A percentile compares a stretch with the other conserved stretches of the same genome.
phyloP scores from a whole-genome alignment of 2,329 filamentous ascomycete genomes.

The Botryotinia convoluta region DNA sequence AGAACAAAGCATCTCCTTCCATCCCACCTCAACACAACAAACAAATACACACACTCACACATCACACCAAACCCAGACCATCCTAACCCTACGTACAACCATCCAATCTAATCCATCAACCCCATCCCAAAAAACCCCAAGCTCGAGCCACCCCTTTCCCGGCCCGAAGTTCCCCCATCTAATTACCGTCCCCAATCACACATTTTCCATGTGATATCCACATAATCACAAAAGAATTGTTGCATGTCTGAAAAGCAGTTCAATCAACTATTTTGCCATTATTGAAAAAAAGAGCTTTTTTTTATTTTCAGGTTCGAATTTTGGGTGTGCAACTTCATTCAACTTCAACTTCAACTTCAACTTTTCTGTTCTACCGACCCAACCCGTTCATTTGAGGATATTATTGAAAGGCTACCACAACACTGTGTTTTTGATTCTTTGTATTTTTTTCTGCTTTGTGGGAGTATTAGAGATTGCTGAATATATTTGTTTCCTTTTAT shows the following conservation, averaged over 20 bases:
- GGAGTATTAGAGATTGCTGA: fast-evolving
- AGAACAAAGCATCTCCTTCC: background rate
- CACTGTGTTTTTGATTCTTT: fast-evolving
- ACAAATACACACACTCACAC: background rate
- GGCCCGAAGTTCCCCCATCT: background rate
- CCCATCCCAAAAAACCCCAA: background rate
- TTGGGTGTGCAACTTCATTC: background rate
- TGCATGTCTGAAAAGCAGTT: background rate
- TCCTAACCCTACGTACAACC: too few species aligned
- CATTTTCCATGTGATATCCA: background rate
- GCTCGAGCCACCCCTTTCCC: background rate
- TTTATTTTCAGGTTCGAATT: background rate
- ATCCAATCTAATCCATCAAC: background rate
- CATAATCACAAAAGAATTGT: background rate
- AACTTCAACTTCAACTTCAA: background rate
- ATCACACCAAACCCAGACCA: too few species aligned
- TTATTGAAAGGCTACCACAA: background rate
- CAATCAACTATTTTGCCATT: background rate
- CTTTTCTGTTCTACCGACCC: background rate
- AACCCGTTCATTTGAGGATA: background rate
- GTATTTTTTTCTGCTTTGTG: fast-evolving
- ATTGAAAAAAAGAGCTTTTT: background rate
- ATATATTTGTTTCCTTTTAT: background rate
- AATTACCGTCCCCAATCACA: background rate
- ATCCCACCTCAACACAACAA: background rate